Percentiles rank a stretch among this genome's conserved stretches.
Evolutionary conservation across 116 monocot species (phyloP).

Genomic region (Papilionanthe hybrid): DNA sequence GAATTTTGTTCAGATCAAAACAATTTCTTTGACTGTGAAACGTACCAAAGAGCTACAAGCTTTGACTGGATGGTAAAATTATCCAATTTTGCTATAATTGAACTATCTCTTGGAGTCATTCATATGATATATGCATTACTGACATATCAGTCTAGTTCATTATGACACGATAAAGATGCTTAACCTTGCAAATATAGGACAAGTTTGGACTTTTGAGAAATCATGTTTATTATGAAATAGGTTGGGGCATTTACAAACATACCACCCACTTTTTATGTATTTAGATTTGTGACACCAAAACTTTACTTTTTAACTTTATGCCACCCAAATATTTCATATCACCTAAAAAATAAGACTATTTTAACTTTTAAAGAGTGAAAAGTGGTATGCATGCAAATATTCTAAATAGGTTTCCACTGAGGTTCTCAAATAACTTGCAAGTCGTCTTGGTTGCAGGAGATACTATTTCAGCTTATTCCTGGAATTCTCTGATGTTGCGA

Average conservation of each 20-base stretch:
- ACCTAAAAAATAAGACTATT: too few species aligned
- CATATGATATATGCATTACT: not conserved
- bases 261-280: too few species aligned
- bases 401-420: too few species aligned
- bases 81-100: not conserved
- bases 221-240: too few species aligned
- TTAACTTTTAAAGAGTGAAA: too few species aligned
- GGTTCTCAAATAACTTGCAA: not conserved
- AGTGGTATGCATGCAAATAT: too few species aligned
- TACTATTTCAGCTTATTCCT: slow-evolving; percentile 90
- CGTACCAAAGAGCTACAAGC: slow-evolving; percentile 82
- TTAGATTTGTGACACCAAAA: too few species aligned
- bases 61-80: slow-evolving; percentile 77
- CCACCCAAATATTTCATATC: too few species aligned
- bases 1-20: slow-evolving; percentile 40
- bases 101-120: not conserved
- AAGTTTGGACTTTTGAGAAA: too few species aligned
- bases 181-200: not conserved
- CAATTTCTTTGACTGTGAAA: slow-evolving; percentile 53
- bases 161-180: not conserved
- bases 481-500: slow-evolving; percentile 75
- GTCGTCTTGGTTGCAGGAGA: slow-evolving; percentile 58
- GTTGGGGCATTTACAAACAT: too few species aligned
- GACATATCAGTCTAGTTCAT: not conserved
- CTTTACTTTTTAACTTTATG: too few species aligned